A percentile compares a stretch with the other conserved stretches of the same genome.
phyloP scores from a whole-genome alignment of 2,329 filamentous ascomycete genomes.

The Aspergillus pseudoviridinutans region DNA sequence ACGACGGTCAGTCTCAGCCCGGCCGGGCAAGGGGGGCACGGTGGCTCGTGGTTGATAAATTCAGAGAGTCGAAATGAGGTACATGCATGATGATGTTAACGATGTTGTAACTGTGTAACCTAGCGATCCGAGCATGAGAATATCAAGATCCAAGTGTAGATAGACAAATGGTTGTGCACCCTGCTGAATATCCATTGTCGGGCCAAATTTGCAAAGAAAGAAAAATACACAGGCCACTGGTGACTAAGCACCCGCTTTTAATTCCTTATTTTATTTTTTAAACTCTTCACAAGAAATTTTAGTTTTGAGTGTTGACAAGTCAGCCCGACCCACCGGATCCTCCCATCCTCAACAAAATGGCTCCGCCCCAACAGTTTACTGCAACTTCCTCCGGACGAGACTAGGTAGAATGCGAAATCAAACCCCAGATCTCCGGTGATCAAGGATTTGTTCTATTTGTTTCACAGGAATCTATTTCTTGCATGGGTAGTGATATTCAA shows the following conservation, averaged over 20 bases:
- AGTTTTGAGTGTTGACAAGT: background rate
- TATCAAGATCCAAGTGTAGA: background rate
- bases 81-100: background rate
- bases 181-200: no score
- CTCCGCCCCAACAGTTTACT: background rate
- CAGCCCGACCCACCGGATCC: background rate
- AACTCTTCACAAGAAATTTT: background rate
- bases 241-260: background rate
- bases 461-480: background rate
- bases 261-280: background rate
- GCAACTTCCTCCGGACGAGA: background rate
- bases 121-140: background rate
- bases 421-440: background rate
- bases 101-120: background rate
- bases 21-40: constrained; percentile 54
- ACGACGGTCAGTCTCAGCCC: constrained; percentile 71
- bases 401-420: background rate
- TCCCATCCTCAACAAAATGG: background rate
- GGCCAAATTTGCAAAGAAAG: background rate
- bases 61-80: constrained; percentile 44
- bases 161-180: no score
- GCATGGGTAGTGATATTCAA: background rate
- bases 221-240: background rate
- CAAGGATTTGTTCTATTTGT: background rate
- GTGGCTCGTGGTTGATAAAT: constrained; percentile 62